Conservation (phyloP, 2,329 filamentous ascomycete species). For the Nothophaeocryptopus gaeumannii region DNA sequence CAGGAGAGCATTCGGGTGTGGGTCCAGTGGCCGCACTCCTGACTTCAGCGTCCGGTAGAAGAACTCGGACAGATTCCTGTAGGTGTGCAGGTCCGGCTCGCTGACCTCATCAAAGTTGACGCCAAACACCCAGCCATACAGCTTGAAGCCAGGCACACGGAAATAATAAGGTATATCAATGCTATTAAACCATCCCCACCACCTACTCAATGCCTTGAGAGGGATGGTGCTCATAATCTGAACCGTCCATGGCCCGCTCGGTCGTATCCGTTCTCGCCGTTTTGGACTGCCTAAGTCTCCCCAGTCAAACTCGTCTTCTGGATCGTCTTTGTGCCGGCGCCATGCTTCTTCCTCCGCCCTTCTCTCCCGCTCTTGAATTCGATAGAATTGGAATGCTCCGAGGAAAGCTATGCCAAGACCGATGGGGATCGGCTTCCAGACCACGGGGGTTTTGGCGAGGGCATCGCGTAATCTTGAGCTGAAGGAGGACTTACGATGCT, state of each 20-base stretch:
- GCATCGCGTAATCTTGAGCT: conserved; percentile 56
- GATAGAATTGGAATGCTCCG: conserved; percentile 79
- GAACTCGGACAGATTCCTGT: conserved; percentile 91
- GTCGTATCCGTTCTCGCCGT: conserved; percentile 64
- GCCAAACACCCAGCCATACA: conserved; percentile 89
- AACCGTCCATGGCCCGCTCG: conserved; percentile 87
- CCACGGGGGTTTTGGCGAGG: conserved; percentile 63
- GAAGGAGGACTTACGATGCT: conserved; percentile 45
- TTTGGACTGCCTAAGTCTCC: conserved; percentile 43
- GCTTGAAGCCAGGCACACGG: conserved; percentile 82
- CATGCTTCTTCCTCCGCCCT: conserved; percentile 45
- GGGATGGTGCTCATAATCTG: conserved; percentile 91
- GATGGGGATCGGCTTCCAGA: conserved; percentile 89
- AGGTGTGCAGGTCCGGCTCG: conserved; percentile 82
- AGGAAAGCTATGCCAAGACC: conserved; percentile 82
- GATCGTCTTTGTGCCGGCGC: conserved; percentile 29
- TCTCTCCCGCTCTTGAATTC: conserved; percentile 58
- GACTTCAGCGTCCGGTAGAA: conserved; percentile 96
- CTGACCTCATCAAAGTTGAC: conserved; percentile 84
- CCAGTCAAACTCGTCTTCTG: conserved; percentile 42
- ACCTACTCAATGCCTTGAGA: conserved; percentile 80
- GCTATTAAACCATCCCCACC: conserved; percentile 92
- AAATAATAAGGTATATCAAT: conserved; percentile 83
- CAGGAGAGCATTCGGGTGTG: conserved; percentile 73
- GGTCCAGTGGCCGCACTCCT: conserved; percentile 78